A percentile compares a stretch with the other conserved stretches of the same genome.
Conservation (phyloP, 306 rosid genomes). For the Echinosophora koreensis region DNA sequence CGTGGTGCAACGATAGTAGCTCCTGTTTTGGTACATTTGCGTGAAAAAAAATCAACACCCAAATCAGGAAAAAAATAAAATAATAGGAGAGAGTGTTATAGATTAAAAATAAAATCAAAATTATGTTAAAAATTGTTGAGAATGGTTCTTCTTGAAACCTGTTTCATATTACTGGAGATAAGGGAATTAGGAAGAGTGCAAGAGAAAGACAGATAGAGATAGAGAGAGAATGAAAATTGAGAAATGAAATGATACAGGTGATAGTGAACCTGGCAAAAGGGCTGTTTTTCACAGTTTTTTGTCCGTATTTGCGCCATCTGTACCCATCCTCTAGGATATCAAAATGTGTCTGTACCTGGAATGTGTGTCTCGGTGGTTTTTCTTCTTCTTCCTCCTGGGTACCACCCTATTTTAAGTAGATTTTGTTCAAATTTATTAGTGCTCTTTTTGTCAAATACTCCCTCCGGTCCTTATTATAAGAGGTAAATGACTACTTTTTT, state of each 20-base stretch:
- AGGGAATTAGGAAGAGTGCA: no score
- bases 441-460: no score
- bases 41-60: conserved; percentile 6
- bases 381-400: conserved; percentile 65
- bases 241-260: background rate
- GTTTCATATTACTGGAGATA: no score
- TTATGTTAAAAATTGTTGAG: no score
- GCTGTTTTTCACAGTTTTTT: conserved; percentile 78
- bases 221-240: no score
- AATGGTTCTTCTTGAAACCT: no score
- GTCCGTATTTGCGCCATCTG: conserved; percentile 86
- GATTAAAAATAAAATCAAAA: no score
- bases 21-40: conserved; percentile 53
- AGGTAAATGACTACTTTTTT: no score
- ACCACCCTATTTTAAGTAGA: conserved; percentile 18
- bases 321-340: conserved; percentile 85
- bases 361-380: conserved; percentile 65
- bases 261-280: conserved; percentile 71
- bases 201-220: no score
- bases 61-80: background rate
- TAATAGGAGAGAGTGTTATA: background rate
- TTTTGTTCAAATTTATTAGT: no score
- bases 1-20: conserved; percentile 78
- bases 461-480: no score
- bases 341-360: conserved; percentile 78